Base-by-base conservation (phyloP, 2,329 filamentous ascomycete genomes). In the Xylariaceae sp. region DNA sequence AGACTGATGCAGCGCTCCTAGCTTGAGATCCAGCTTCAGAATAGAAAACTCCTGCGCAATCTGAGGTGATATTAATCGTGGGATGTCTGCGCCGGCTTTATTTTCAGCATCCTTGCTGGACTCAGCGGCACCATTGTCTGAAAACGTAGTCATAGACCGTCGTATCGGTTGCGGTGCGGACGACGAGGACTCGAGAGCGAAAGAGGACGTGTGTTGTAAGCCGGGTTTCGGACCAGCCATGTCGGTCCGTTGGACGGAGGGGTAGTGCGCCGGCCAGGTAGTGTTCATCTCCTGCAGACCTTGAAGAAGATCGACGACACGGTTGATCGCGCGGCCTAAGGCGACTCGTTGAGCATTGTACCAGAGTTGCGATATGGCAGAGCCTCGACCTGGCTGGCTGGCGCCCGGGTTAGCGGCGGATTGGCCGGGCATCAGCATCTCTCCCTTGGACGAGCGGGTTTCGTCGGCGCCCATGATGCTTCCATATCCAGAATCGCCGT, bases 1-100 rank as follows among this genome's bases (percentile, higher is more conserved):
- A 0, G 90, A 83, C 71, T 97, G 94, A 62, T 92, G 89, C 53
- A 96, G 74, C 4, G 89, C 81, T 37, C 93, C 92, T 57, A 99
- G 82, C 76, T 97, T 96, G 59, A 99, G 77, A 73, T 99, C 94
- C 62, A 99, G 79, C 76, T 97, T 99, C 65, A 99, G 76, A 37
- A 99, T 88, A 0, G 93, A 97, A 68, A 97, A 97, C 70, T 99
- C 92, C 65, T 96, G 91, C 2, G 92, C 90, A 64, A 97, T 92
- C 73, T 97, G 91, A 35, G 92, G 90, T 1, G 91, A 91, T 62
- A 97, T 88, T 23, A 99, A 80, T 64, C 94, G 82, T 11, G 93
- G 93, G 70, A 57, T 64, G 17, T 96, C 92, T 8, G 82, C 74
- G 2, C 76, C 73, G 42, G 79, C 72, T 63, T 86, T 85, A 57